Evolutionary conservation across 306 rosid genomes (phyloP).

Genomic region (Elaeagnus macrophylla): DNA sequence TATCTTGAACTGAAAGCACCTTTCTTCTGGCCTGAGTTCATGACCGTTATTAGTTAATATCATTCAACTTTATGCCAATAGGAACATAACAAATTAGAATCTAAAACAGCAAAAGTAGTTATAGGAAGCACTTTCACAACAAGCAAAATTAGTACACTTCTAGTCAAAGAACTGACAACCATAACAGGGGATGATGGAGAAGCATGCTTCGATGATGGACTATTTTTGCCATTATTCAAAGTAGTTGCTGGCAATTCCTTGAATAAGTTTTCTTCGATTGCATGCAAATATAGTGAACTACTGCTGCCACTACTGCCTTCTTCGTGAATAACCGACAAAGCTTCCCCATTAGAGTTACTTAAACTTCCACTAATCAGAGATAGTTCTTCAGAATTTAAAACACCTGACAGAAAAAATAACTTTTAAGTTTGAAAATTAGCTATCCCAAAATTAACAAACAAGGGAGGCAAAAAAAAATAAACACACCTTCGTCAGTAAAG

Average conservation of each 20-base stretch:
- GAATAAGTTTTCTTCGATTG: conserved; percentile 41
- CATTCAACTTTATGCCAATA: not conserved
- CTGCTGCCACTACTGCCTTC: conserved; percentile 28
- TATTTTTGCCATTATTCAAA: conserved; percentile 14
- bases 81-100: conserved; percentile 1
- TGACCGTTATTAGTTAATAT: not conserved
- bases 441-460: not conserved
- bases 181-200: conserved; percentile 29
- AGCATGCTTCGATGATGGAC: conserved; percentile 34
- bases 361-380: conserved; percentile 60
- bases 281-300: conserved; percentile 26
- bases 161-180: conserved; percentile 30
- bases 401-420: conserved; percentile 40
- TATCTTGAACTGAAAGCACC: conserved; percentile 44
- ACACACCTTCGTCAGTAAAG: conserved; percentile 72
- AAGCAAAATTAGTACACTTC: not conserved
- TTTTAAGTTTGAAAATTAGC: not conserved
- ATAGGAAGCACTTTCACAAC: not conserved
- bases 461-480: not conserved
- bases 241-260: conserved; percentile 30
- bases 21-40: conserved; percentile 52
- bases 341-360: conserved; percentile 22
- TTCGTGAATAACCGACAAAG: conserved; percentile 43
- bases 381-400: conserved; percentile 65
- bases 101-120: not conserved